phyloP scores from a whole-genome alignment of 2,329 filamentous ascomycete species.

The Lasiodiplodia gonubiensis region DNA sequence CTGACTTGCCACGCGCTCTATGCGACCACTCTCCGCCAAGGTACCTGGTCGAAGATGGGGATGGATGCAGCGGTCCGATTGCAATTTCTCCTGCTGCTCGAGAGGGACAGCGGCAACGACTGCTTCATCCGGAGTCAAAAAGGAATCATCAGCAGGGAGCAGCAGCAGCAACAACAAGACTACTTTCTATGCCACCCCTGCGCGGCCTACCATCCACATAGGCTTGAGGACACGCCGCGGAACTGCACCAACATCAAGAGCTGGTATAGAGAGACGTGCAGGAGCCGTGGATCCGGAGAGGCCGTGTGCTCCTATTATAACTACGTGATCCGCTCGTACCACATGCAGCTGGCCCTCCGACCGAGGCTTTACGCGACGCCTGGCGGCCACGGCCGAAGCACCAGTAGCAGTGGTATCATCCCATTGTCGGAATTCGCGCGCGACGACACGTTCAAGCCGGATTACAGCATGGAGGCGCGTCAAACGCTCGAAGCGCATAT shows the following conservation, averaged over 20 bases:
- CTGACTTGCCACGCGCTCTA: background rate
- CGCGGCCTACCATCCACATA: background rate
- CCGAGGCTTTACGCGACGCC: too few relatives aligned
- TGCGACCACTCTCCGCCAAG: background rate
- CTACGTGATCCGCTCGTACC: background rate
- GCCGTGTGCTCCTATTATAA: background rate
- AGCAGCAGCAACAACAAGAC: background rate
- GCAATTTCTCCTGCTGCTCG: background rate
- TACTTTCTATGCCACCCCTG: background rate
- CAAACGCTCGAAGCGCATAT: background rate
- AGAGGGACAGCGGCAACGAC: background rate
- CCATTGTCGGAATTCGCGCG: background rate
- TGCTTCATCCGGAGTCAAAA: background rate
- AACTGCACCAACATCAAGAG: background rate
- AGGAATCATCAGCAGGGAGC: too few relatives aligned
- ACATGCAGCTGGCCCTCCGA: background rate
- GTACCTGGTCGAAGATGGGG: background rate
- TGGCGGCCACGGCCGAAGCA: background rate
- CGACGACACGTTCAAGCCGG: background rate
- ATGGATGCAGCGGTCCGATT: background rate
- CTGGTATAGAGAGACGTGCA: background rate
- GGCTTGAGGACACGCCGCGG: background rate
- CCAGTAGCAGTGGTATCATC: background rate
- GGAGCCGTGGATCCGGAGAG: background rate
- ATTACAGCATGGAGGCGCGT: background rate